A percentile compares a stretch with the other conserved stretches of the same genome.
phyloP scores from a whole-genome alignment of 169 alveolate genomes.

The Plasmodium reichenowi region DNA sequence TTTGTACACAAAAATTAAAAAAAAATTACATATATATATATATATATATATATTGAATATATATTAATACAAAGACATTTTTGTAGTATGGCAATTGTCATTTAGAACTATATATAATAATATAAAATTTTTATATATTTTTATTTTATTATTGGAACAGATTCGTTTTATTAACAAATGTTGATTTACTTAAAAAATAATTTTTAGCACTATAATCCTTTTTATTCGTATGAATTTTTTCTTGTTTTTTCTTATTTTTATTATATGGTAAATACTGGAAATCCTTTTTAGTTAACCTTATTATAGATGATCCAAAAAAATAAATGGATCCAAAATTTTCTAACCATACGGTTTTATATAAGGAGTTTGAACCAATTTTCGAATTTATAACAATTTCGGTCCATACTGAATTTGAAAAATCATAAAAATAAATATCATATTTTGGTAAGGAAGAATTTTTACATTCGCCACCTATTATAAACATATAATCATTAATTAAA shows the following conservation, averaged over 20 bases:
- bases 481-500: constrained; percentile 70
- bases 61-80: no score
- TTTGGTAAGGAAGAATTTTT: constrained; percentile 59
- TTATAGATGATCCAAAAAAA: constrained; percentile 69
- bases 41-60: no score
- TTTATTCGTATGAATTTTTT: no score
- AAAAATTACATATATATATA: no score
- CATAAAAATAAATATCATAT: constrained; percentile 63
- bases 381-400: constrained; percentile 64
- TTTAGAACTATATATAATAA: no score
- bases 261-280: constrained; percentile 70
- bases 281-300: constrained; percentile 67
- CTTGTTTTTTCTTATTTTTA: constrained; percentile 24
- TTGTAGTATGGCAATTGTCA: no score
- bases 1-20: no score
- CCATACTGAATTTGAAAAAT: constrained; percentile 74
- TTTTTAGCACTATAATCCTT: no score
- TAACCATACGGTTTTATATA: constrained; percentile 68
- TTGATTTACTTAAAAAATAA: no score
- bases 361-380: constrained; percentile 24
- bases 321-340: constrained; percentile 76
- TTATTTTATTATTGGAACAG: no score
- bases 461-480: constrained; percentile 72
- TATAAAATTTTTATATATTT: no score
- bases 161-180: no score